phyloP scores from a whole-genome alignment of 2,329 filamentous ascomycete genomes.

The Sclerotinia trifoliorum region DNA sequence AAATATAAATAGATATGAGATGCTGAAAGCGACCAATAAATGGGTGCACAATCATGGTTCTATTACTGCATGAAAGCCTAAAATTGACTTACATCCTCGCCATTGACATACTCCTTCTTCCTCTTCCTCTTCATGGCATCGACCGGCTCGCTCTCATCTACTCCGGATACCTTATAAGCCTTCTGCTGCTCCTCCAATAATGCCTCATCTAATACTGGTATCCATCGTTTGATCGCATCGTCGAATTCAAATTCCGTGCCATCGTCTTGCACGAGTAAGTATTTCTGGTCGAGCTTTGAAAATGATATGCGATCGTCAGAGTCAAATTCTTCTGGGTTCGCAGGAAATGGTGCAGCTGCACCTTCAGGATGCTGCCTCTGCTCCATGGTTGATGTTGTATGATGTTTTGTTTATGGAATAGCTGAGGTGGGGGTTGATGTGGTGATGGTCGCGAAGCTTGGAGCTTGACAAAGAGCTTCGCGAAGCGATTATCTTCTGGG shows the following conservation, averaged over 20 bases:
- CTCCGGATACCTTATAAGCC: slow-evolving; percentile 59
- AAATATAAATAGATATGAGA: neutral
- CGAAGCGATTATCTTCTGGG: neutral
- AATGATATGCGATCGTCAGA: slow-evolving; percentile 80
- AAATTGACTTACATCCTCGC: slow-evolving; percentile 48
- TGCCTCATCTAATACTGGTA: slow-evolving; percentile 64
- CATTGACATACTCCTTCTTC: slow-evolving; percentile 50
- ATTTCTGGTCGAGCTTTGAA: slow-evolving; percentile 79
- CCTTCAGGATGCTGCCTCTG: slow-evolving; percentile 25
- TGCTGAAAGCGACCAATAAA: neutral
- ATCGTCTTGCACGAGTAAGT: slow-evolving; percentile 79
- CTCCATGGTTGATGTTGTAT: slow-evolving; percentile 30
- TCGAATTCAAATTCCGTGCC: slow-evolving; percentile 86
- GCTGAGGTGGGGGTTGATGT: slow-evolving; percentile 19
- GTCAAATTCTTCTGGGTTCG: slow-evolving; percentile 54
- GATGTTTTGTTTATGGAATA: slow-evolving; percentile 7
- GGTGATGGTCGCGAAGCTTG: slow-evolving; percentile 16
- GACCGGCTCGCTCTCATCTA: slow-evolving; percentile 55
- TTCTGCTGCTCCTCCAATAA: slow-evolving; percentile 59
- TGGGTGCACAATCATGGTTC: neutral
- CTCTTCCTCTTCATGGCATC: slow-evolving; percentile 50
- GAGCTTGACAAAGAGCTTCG: slow-evolving; percentile 3
- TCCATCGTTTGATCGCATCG: slow-evolving; percentile 68
- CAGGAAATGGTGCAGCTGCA: slow-evolving; percentile 34
- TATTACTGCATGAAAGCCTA: slow-evolving; percentile 1